Evolutionary conservation across 345 rosid species (phyloP), one percentile per base, ranked within the genome.

Genomic region (Conringia planisiliqua): DNA sequence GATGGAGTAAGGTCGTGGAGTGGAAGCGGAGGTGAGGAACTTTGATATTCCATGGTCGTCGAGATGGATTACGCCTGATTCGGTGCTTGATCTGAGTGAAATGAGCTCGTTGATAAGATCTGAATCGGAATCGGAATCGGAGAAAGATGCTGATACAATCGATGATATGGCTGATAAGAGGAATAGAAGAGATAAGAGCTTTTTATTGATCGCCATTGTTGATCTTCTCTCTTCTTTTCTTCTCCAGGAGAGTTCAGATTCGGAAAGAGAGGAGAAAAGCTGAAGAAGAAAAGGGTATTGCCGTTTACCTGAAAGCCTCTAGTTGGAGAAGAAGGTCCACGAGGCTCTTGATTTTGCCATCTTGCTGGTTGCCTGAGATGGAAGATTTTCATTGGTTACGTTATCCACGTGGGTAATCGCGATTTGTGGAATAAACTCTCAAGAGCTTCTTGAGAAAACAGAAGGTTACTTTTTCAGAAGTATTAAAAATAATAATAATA

Each of bases 11-110:
- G 94, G 87, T 5, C 98, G 90, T 0, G 98, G 97, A 8, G 89
- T 72, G 44, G 81, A 83, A 17, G 80, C 66, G 29, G 98, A 87
- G 68, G 88, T 83, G 57, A 95, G 68, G 86, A 90, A 95, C 44
- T 88, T 92, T 24, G 96, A 85, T 54, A 92, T 39, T n/a, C 82
- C 58, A 71, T 83, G 97, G 83, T 95, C 96, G 78, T 90, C 82
- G 58, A 92, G 77, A 79, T 74, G 99, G 84, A 95, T 87, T 46
- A 95, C 77, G 65, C 96, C 97, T 11, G 89, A 75, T 67, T 80
- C 74, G 3, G 92, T 79, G 35, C 72, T 73, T 50, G 94, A 88
- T 75, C 89, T 94, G 56, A 89, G 98, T 14, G 78, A 63, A 26
- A 81, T 78, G 29, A 92, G 97, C 55, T 90, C 94, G 59, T 74